A percentile compares a stretch with the other conserved stretches of the same genome.
Conservation (phyloP, 2,329 filamentous ascomycete species). For the Xylariaceae sp. region DNA sequence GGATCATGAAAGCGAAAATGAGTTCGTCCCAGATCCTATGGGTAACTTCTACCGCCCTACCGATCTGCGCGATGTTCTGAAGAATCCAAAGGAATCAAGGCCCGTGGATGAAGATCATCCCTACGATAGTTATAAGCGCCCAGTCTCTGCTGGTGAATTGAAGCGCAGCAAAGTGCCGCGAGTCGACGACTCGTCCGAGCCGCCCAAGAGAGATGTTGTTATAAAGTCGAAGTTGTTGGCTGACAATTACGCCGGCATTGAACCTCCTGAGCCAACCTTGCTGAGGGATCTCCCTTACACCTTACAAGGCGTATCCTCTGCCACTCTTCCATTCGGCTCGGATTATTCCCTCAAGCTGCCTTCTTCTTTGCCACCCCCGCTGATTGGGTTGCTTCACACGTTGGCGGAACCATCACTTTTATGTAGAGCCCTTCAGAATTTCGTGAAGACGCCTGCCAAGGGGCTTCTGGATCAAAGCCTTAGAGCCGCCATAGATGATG, state of each 20-base stretch:
- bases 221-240: conserved; percentile 54
- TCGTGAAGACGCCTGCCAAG: conserved; percentile 73
- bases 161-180: conserved; percentile 27
- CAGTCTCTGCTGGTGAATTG: conserved; percentile 22
- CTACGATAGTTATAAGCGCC: conserved; percentile 7
- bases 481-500: conserved; percentile 74
- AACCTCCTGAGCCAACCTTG: conserved; percentile 60
- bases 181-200: conserved; percentile 16
- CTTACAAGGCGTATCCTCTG: conserved; percentile 84
- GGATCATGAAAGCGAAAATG: conserved; percentile 18
- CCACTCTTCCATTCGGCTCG: conserved; percentile 70
- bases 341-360: conserved; percentile 70
- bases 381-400: conserved; percentile 81
- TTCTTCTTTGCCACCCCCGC: conserved; percentile 69
- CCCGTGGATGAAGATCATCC: conserved; percentile 20
- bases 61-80: conserved; percentile 29
- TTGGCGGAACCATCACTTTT: conserved; percentile 91
- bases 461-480: conserved; percentile 90
- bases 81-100: conserved; percentile 26
- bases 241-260: conserved; percentile 50
- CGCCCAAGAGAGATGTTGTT: conserved; percentile 44
- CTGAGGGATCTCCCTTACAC: conserved; percentile 85
- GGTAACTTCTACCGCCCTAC: conserved; percentile 26
- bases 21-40: conserved; percentile 13
- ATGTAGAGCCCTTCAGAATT: conserved; percentile 73